Evolutionary conservation across 306 rosid species (phyloP).

Genomic region (Cercis canadensis): DNA sequence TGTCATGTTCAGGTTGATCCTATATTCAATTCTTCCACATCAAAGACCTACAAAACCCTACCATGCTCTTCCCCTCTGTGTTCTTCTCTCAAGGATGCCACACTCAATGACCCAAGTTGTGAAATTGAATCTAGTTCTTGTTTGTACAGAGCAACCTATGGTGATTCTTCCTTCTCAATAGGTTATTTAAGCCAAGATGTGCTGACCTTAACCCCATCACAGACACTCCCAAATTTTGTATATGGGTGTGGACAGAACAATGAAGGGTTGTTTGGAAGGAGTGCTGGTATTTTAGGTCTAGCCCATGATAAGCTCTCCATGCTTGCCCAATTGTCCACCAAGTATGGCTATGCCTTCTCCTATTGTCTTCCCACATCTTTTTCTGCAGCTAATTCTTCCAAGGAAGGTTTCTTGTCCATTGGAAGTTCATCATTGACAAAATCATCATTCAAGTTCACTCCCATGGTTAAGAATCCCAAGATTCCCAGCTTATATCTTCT

Average conservation of each 20-base stretch:
- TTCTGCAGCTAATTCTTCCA: constrained; percentile 32
- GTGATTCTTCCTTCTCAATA: constrained; percentile 57
- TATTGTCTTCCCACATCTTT: constrained; percentile 69
- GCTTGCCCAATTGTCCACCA: constrained; percentile 47
- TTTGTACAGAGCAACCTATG: constrained; percentile 54
- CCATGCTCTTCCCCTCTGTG: constrained; percentile 52
- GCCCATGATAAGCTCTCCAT: constrained; percentile 54
- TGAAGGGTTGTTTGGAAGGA: constrained; percentile 58
- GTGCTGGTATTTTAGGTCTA: constrained; percentile 61
- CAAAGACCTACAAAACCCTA: constrained; percentile 52
- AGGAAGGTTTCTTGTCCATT: constrained; percentile 57
- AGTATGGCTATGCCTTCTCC: constrained; percentile 62
- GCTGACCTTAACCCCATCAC: constrained; percentile 44
- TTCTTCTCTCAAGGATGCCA: constrained; percentile 52
- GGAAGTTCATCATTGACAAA: constrained; percentile 50
- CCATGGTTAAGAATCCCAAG: constrained; percentile 44
- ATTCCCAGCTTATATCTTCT: constrained; percentile 52
- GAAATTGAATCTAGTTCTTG: constrained; percentile 39
- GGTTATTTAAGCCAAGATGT: constrained; percentile 62
- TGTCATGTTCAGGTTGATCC: constrained; percentile 63
- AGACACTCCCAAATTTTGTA: constrained; percentile 43
- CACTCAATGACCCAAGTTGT: constrained; percentile 62
- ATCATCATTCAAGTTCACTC: constrained; percentile 54
- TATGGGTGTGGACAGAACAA: constrained; percentile 70
- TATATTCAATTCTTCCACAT: constrained; percentile 49